phyloP scores from a whole-genome alignment of 179 eudicot species.

The Beta corolliflora region DNA sequence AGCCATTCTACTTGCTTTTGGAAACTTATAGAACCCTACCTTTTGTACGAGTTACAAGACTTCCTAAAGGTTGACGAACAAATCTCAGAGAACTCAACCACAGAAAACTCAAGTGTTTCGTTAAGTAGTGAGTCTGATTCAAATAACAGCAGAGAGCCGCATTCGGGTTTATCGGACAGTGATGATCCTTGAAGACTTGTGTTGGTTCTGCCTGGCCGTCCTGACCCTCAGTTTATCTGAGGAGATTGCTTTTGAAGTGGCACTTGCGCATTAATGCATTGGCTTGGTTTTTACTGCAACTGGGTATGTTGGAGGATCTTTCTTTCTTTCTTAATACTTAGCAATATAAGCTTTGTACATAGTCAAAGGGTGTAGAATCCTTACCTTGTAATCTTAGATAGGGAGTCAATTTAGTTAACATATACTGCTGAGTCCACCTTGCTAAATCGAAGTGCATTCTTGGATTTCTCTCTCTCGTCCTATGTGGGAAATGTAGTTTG shows the following conservation, averaged over 20 bases:
- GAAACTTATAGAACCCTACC: conserved; percentile 63
- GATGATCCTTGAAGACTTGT: conserved; percentile 12
- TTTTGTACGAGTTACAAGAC: conserved; percentile 57
- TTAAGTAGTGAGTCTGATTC: conserved; percentile 35
- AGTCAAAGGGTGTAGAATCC: neutral
- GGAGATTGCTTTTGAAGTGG: neutral
- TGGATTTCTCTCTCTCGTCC: neutral
- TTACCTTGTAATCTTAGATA: neutral
- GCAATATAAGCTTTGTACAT: conserved; percentile 16
- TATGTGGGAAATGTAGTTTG: neutral
- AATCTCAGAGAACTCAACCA: conserved; percentile 23
- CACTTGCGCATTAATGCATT: neutral
- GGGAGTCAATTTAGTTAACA: neutral
- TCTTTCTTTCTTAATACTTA: neutral
- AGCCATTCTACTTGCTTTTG: conserved; percentile 61
- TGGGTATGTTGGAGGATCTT: neutral
- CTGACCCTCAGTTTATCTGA: neutral
- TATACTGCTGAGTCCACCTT: neutral
- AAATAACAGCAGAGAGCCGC: conserved; percentile 22
- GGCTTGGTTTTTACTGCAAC: neutral
- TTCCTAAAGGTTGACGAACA: conserved; percentile 38
- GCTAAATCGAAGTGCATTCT: neutral
- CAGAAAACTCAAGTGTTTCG: conserved; percentile 24
- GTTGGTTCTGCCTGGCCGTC: neutral
- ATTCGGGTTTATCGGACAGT: conserved; percentile 11